Base-by-base conservation (phyloP, 2,329 filamentous ascomycete genomes). In the Aspergillus terreus region DNA sequence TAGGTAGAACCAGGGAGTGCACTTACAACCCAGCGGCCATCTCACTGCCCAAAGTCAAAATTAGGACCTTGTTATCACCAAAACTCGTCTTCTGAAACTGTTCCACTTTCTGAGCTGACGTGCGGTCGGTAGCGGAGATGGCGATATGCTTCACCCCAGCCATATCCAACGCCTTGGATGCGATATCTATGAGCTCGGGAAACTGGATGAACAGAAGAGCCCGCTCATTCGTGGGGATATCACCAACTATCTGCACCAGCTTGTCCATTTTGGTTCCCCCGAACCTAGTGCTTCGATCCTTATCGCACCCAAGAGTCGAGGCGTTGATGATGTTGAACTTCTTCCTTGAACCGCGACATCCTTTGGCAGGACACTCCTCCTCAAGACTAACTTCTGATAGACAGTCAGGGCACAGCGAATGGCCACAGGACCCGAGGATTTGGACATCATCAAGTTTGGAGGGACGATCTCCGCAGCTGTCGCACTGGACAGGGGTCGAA, bases 11-110 rank as follows among this genome's bases (percentile, higher is more conserved):
- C 10, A 11, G 35, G 21, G 17, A 15, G 33, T 14, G 6, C n/a
- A 75, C 78, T 77, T 72, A 82, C 80, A 79, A 66, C 47, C 85
- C 85, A 30, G 84, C 78, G 2, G 84, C 81, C 48, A 80, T 79
- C 32, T 80, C 80, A 55, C 77, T 76, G 1, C 76, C 76, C 2
- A 83, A 70, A 51, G 82, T 79, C 27, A 88, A 68, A 14, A 87
- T 70, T 4, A 87, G 68, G 1, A 83, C 79, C 47, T 76, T 80
- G 27, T 64, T 56, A 14, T 65, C 51, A 44, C 60, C 49, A 30
- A 63, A 72, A 44, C 54, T 70, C 52, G 66, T 59, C 10, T 65
- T 59, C 44, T 78, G 72, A 50, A 82, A 75, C 0, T 60, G 46
- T 2, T 66, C 60, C 9, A 82, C 65, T 11, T 72, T 69, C 14